Evolutionary conservation across 176 grass and related monocot genomes (phyloP).

Genomic region (Hordeum marinum): DNA sequence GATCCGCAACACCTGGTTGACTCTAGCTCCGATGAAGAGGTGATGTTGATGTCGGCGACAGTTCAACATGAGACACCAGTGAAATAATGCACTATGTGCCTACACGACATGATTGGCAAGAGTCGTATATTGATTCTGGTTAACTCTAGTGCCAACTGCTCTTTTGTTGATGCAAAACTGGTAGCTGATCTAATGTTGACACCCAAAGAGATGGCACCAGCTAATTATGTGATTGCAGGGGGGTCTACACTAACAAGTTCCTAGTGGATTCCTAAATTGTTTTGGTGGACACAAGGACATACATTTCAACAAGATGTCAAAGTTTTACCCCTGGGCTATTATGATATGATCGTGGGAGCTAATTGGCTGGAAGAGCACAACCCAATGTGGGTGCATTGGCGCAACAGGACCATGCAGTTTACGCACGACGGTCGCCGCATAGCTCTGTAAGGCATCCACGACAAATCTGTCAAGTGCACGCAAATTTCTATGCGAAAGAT

Average conservation of each 20-base stretch:
- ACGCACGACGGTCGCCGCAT: not conserved
- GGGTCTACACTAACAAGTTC: not conserved
- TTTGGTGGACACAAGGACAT: not conserved
- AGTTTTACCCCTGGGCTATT: not conserved
- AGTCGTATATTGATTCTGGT: not conserved
- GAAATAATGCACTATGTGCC: not conserved
- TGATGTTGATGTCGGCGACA: not conserved
- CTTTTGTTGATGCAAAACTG: not conserved
- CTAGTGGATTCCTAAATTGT: not conserved
- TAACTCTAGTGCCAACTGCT: not conserved
- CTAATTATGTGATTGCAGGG: not conserved
- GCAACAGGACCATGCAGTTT: not conserved
- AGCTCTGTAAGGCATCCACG: not conserved
- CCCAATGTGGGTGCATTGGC: not conserved
- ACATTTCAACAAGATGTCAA: not conserved
- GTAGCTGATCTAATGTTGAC: too few relatives aligned
- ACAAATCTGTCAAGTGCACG: not conserved
- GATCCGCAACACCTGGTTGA: not conserved
- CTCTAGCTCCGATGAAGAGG: not conserved
- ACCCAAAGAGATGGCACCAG: not conserved
- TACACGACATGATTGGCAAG: not conserved
- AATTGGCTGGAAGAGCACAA: not conserved
- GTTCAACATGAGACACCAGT: too few relatives aligned
- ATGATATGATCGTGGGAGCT: not conserved
- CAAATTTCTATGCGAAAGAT: not conserved